These are phyloP conservation scores for Pichia sp. DNA, from an alignment of 1,139 yeast species.

Conservation along the genomic window DNA sequence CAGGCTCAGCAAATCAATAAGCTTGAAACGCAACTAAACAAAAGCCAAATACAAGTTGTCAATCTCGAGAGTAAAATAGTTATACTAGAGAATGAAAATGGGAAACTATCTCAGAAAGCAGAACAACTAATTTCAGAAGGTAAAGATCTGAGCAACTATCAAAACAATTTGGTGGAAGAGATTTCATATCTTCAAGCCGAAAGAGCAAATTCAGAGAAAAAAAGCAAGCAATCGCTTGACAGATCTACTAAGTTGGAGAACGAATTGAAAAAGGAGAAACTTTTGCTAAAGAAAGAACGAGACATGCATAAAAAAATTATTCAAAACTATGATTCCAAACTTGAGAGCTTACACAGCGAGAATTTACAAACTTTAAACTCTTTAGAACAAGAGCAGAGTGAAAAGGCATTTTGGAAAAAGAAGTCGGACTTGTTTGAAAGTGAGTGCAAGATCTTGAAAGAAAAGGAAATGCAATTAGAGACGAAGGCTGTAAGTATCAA, in stretches of 20 bases:
- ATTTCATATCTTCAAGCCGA: neutral
- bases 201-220: neutral
- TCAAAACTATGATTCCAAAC: conserved; percentile 6
- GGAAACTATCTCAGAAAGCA: conserved; percentile 1
- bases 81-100: conserved; percentile 14
- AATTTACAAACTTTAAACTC: neutral
- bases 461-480: neutral
- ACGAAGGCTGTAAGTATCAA: neutral
- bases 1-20: conserved; percentile 4
- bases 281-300: conserved; percentile 8
- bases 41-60: conserved; percentile 1
- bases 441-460: neutral
- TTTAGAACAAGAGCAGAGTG: neutral
- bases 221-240: neutral
- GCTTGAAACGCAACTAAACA: conserved; percentile 2
- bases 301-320: conserved; percentile 9
- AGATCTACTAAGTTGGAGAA: neutral
- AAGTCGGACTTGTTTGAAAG: conserved; percentile 7
- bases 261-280: conserved; percentile 8
- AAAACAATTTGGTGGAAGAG: neutral
- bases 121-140: neutral
- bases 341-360: conserved; percentile 4
- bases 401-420: conserved; percentile 3
- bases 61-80: conserved; percentile 10
- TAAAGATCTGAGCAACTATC: neutral